A percentile compares a stretch with the other conserved stretches of the same genome.
Conservation (phyloP, 495 filamentous ascomycete species). For the Aspergillus carlsbadensis region DNA sequence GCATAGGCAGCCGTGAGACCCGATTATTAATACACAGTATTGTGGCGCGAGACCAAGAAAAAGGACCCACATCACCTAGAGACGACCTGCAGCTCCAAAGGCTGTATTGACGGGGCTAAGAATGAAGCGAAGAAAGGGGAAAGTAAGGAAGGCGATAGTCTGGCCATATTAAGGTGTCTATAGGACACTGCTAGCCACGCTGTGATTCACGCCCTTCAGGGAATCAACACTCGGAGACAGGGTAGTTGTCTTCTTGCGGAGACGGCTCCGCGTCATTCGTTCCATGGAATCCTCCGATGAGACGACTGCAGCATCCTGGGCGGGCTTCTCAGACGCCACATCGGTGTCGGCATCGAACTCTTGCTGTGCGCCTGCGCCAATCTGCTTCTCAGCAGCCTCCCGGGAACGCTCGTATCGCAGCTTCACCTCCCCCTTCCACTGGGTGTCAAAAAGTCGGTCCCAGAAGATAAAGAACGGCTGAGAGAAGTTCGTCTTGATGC, state of each 20-base stretch:
- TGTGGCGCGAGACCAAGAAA: conserved; percentile 22
- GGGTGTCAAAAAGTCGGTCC: conserved; percentile 48
- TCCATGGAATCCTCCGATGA: conserved; percentile 31
- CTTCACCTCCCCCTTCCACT: conserved; percentile 46
- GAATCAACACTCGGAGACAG: conserved; percentile 32
- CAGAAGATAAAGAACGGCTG: conserved; percentile 55
- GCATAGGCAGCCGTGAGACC: conserved; percentile 10
- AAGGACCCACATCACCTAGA: conserved; percentile 21
- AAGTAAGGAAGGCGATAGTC: not conserved
- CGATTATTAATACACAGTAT: conserved; percentile 27
- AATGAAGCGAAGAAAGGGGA: conserved; percentile 7
- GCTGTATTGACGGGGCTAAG: conserved; percentile 6
- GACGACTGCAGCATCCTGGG: conserved; percentile 24
- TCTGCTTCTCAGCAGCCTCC: conserved; percentile 40
- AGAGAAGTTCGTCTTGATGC: conserved; percentile 70
- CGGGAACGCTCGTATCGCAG: conserved; percentile 46
- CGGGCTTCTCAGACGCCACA: conserved; percentile 3
- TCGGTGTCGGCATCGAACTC: conserved; percentile 14
- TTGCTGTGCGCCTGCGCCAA: conserved; percentile 30
- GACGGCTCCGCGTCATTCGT: conserved; percentile 29
- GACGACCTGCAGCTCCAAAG: conserved; percentile 40
- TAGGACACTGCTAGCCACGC: conserved; percentile 42
- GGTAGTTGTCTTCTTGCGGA: conserved; percentile 37
- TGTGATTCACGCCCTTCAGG: conserved; percentile 41
- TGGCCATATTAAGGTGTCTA: conserved; percentile 16